Conservation (phyloP, 106 monocot genomes). For the Vanilla planifolia region DNA sequence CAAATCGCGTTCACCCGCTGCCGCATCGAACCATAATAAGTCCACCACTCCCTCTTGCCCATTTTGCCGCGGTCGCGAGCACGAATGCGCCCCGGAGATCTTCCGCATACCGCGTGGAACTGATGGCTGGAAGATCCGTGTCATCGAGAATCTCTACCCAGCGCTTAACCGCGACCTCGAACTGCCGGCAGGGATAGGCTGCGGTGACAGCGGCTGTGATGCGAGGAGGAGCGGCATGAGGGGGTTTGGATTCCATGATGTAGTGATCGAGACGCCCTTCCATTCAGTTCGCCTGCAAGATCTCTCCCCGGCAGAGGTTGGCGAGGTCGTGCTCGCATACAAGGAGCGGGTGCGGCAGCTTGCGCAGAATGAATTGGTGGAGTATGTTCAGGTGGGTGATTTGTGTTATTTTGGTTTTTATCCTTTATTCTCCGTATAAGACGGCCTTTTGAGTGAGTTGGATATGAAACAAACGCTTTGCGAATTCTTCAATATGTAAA, state of each 20-base stretch:
- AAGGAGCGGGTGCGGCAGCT: slow-evolving; percentile 65
- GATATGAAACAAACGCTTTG: too few species aligned
- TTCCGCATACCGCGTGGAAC: slow-evolving; percentile 43
- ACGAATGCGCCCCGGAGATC: slow-evolving; percentile 90
- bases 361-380: slow-evolving; percentile 29
- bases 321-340: slow-evolving; percentile 68
- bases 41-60: slow-evolving; percentile 57
- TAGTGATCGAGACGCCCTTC: slow-evolving; percentile 83
- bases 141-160: slow-evolving; percentile 95
- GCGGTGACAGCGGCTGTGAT: not conserved
- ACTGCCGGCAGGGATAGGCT: not conserved
- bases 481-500: too few species aligned
- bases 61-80: slow-evolving; percentile 82
- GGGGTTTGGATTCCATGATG: slow-evolving; percentile 92
- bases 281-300: slow-evolving; percentile 54
- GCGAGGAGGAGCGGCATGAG: slow-evolving; percentile 7
- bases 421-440: not conserved
- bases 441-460: too few species aligned
- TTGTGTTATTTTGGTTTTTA: not conserved
- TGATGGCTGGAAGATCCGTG: slow-evolving; percentile 58
- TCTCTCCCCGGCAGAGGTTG: slow-evolving; percentile 37
- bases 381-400: slow-evolving; percentile 76
- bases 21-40: slow-evolving; percentile 13
- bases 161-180: slow-evolving; percentile 63
- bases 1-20: slow-evolving; percentile 39